These are phyloP conservation scores for Fraxinus paxiana DNA, from an alignment of 305 asterid genomes.

Conservation along the genomic window DNA sequence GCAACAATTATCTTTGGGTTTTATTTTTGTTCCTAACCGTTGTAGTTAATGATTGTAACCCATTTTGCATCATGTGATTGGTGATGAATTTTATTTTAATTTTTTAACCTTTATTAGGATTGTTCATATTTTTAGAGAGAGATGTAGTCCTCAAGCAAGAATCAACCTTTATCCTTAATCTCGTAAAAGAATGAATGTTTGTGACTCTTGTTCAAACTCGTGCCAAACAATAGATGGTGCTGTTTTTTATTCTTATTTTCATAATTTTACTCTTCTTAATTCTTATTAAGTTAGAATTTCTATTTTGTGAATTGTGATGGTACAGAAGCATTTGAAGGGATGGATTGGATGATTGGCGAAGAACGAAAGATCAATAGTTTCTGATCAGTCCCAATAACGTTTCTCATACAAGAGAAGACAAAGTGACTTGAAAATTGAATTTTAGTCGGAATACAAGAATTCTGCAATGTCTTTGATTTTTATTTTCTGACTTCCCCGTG, in stretches of 20 bases:
- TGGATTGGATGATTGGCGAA: constrained; percentile 29
- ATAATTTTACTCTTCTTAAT: not conserved
- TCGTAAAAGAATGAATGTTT: not conserved
- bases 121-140: not conserved
- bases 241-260: not conserved
- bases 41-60: not conserved
- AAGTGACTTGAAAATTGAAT: not conserved
- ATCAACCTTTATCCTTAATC: not conserved
- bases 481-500: not conserved
- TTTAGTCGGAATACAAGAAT: not conserved
- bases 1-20: not conserved
- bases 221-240: not conserved
- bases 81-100: not conserved
- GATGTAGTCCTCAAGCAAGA: not conserved
- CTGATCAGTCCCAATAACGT: not conserved
- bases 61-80: not conserved
- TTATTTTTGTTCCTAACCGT: not conserved
- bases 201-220: not conserved
- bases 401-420: not conserved
- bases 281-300: not conserved
- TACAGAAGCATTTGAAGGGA: constrained; percentile 41
- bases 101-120: not conserved
- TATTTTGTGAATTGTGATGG: constrained; percentile 1
- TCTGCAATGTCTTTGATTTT: not conserved
- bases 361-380: constrained; percentile 7